phyloP scores from a whole-genome alignment of 2,329 filamentous ascomycete genomes.

The Sclerotinia nivalis region DNA sequence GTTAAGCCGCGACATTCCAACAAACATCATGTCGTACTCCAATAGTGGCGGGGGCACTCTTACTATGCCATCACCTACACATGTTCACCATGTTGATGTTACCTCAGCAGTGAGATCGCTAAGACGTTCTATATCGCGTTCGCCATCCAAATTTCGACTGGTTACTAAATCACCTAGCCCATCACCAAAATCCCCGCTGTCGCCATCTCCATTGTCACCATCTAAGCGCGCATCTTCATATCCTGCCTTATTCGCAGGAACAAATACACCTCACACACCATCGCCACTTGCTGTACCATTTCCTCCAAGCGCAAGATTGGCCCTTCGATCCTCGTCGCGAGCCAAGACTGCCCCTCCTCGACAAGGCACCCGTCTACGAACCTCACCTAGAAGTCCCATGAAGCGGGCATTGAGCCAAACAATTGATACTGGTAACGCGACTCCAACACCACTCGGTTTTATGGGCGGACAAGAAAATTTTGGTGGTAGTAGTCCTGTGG shows the following conservation, averaged over 20 bases:
- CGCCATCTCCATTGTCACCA: slow-evolving; percentile 57
- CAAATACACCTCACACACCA: slow-evolving; percentile 45
- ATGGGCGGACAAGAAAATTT: slow-evolving; percentile 47
- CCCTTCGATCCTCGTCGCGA: slow-evolving; percentile 62
- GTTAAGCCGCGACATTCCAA: slow-evolving; percentile 33
- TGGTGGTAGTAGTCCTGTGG: slow-evolving; percentile 46
- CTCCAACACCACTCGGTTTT: slow-evolving; percentile 43
- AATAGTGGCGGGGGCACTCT: slow-evolving; percentile 71
- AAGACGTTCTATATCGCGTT: slow-evolving; percentile 84
- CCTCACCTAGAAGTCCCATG: slow-evolving; percentile 77
- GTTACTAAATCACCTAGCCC: slow-evolving; percentile 47
- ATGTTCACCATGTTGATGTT: slow-evolving; percentile 79
- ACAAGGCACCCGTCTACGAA: slow-evolving; percentile 61
- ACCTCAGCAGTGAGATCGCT: slow-evolving; percentile 80
- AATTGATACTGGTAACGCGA: slow-evolving; percentile 69
- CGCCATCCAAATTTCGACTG: slow-evolving; percentile 86
- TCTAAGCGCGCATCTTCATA: slow-evolving; percentile 49
- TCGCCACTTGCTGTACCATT: slow-evolving; percentile 64
- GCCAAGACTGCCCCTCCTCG: slow-evolving; percentile 58
- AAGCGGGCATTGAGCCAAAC: slow-evolving; percentile 71
- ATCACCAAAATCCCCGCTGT: slow-evolving; percentile 58
- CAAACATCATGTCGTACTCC: slow-evolving; percentile 55
- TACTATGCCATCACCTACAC: slow-evolving; percentile 83
- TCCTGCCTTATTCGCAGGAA: slow-evolving; percentile 47
- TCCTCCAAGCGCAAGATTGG: slow-evolving; percentile 66